phyloP scores from a whole-genome alignment of 345 rosid genomes.

The Corchorus olitorius region DNA sequence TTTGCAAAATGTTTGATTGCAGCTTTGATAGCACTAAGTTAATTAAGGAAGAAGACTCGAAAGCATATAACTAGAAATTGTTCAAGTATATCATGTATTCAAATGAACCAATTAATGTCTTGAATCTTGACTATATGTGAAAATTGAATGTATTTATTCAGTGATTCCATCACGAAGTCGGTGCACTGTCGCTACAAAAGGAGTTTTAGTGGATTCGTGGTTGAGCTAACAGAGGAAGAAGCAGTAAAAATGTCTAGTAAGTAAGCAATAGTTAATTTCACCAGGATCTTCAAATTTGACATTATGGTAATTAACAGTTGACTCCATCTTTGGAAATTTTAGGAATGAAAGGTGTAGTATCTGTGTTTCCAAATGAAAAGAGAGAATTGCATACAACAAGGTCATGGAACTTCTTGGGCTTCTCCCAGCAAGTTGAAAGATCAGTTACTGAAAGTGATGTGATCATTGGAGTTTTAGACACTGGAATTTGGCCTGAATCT shows the following conservation, averaged over 20 bases:
- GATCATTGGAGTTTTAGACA: constrained; percentile 51
- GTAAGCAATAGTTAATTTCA: background rate
- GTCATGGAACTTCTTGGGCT: constrained; percentile 67
- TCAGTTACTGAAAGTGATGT: constrained; percentile 38
- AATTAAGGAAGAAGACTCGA: background rate
- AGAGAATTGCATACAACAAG: constrained; percentile 50
- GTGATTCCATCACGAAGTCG: constrained; percentile 28
- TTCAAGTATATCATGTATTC: background rate
- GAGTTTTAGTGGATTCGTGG: constrained; percentile 58
- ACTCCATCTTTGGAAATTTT: background rate
- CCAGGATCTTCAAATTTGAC: background rate
- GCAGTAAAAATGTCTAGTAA: constrained; percentile 35
- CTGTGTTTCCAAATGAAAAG: constrained; percentile 54
- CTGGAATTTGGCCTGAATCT: constrained; percentile 59
- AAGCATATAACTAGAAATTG: background rate
- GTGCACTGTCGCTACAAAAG: constrained; percentile 47
- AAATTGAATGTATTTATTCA: background rate
- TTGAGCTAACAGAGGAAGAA: constrained; percentile 40
- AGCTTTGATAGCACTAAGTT: background rate
- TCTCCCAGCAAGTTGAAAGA: constrained; percentile 40
- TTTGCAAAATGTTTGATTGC: too few species aligned
- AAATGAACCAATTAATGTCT: background rate
- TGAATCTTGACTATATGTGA: background rate
- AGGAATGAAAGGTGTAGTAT: constrained; percentile 54
- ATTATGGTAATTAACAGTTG: background rate